Evolutionary conservation across 306 rosid species (phyloP).

Genomic region (Styphnolobium japonicum): DNA sequence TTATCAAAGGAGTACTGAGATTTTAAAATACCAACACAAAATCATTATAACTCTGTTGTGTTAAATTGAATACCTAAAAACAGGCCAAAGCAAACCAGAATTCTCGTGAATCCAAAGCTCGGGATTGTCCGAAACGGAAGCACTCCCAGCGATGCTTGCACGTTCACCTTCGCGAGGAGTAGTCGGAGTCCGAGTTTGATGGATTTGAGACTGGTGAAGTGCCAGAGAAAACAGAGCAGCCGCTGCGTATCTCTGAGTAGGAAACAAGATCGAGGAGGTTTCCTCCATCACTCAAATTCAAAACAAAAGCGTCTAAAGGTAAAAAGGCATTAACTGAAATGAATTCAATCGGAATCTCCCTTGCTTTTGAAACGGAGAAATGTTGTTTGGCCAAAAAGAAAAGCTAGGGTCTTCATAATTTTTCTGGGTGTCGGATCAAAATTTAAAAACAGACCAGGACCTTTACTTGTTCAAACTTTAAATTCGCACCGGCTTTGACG

Average conservation of each 20-base stretch:
- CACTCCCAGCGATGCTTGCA: not conserved
- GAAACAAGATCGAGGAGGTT: slow-evolving; percentile 28
- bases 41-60: not conserved
- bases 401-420: not conserved
- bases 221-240: slow-evolving; percentile 53
- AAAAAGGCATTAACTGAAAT: not conserved
- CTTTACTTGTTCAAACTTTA: slow-evolving; percentile 32
- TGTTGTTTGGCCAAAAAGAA: not conserved
- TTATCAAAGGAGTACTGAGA: not conserved
- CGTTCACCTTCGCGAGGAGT: not conserved
- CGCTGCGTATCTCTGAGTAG: slow-evolving; percentile 46
- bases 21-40: not conserved
- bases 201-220: slow-evolving; percentile 52
- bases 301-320: not conserved
- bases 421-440: not conserved
- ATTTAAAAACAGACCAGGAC: not conserved
- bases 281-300: slow-evolving; percentile 38
- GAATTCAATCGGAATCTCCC: not conserved
- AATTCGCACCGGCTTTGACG: slow-evolving; percentile 24
- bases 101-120: slow-evolving; percentile 46
- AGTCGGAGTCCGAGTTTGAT: slow-evolving; percentile 23
- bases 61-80: slow-evolving; percentile 43
- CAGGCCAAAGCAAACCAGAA: slow-evolving; percentile 47
- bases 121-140: slow-evolving; percentile 34
- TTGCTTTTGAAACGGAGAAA: not conserved